Conservation (phyloP, 352 stramenopile genomes). For the Achlya hypogyna region DNA sequence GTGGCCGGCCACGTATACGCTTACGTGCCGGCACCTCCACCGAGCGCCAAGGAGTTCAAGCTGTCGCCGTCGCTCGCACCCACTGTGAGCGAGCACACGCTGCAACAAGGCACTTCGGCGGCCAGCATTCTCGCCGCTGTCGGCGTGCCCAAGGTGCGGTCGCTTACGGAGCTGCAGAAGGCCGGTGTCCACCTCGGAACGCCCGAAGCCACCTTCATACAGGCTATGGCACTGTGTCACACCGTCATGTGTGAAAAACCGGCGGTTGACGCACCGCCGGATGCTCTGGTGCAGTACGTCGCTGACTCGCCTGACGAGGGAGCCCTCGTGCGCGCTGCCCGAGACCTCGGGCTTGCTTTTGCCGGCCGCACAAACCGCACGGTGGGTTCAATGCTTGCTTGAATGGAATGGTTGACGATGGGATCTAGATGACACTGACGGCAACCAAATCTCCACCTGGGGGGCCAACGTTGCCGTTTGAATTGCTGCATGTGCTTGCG, state of each 20-base stretch:
- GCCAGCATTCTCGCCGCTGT: neutral
- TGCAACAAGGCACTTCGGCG: neutral
- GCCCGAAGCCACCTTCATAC: slow-evolving; percentile 24
- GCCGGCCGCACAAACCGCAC: slow-evolving; percentile 36
- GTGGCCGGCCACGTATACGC: slow-evolving; percentile 85
- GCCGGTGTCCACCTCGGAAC: neutral
- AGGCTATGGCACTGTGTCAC: slow-evolving; percentile 76
- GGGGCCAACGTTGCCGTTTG: slow-evolving; percentile 35
- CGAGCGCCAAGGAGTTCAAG: neutral
- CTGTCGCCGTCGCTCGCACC: neutral
- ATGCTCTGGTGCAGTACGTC: slow-evolving; percentile 57
- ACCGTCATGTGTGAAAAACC: slow-evolving; percentile 76
- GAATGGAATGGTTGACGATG: neutral
- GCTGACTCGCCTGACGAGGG: slow-evolving; percentile 90
- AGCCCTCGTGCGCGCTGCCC: slow-evolving; percentile 78
- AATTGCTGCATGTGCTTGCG: slow-evolving; percentile 56
- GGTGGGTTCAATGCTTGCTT: neutral
- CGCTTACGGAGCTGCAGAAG: neutral
- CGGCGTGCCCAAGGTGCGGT: neutral
- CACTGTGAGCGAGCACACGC: neutral
- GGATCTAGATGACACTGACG: neutral
- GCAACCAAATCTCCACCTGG: neutral
- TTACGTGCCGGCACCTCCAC: neutral
- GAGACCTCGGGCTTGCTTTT: slow-evolving; percentile 71
- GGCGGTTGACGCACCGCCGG: slow-evolving; percentile 24